Conservation (phyloP, 2,329 filamentous ascomycete species). For the Davidsoniella australis region DNA sequence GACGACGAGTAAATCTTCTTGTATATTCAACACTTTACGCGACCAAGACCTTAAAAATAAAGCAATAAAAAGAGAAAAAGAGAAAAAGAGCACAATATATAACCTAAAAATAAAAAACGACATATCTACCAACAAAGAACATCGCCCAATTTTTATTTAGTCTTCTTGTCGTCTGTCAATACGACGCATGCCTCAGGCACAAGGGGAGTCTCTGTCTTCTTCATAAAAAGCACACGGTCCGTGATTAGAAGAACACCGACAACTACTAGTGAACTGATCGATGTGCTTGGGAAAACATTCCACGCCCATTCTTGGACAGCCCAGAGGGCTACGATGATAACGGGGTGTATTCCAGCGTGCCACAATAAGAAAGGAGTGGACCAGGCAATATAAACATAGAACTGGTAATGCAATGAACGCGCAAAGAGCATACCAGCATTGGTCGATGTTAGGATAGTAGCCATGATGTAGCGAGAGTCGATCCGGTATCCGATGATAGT, state of each 20-base stretch:
- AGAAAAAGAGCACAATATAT: constrained; percentile 11
- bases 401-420: constrained; percentile 83
- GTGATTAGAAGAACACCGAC: constrained; percentile 54
- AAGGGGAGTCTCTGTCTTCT: constrained; percentile 5
- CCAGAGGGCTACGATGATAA: constrained; percentile 54
- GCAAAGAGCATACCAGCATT: constrained; percentile 71
- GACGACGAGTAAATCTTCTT: constrained; percentile 31
- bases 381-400: constrained; percentile 86
- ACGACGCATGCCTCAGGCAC: constrained; percentile 15
- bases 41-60: constrained; percentile 15
- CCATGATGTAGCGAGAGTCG: constrained; percentile 58
- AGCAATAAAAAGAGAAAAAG: constrained; percentile 5
- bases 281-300: constrained; percentile 78
- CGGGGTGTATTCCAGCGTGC: constrained; percentile 52
- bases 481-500: constrained; percentile 38
- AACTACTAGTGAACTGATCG: constrained; percentile 39
- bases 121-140: neutral
- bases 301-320: constrained; percentile 75
- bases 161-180: constrained; percentile 16
- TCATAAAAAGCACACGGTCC: constrained; percentile 17
- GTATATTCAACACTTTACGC: constrained; percentile 16
- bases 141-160: constrained; percentile 16
- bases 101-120: neutral
- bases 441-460: constrained; percentile 59
- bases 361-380: constrained; percentile 74